Conservation (phyloP, 176 grass and related monocot genomes). For the Musa schizocarpa region DNA sequence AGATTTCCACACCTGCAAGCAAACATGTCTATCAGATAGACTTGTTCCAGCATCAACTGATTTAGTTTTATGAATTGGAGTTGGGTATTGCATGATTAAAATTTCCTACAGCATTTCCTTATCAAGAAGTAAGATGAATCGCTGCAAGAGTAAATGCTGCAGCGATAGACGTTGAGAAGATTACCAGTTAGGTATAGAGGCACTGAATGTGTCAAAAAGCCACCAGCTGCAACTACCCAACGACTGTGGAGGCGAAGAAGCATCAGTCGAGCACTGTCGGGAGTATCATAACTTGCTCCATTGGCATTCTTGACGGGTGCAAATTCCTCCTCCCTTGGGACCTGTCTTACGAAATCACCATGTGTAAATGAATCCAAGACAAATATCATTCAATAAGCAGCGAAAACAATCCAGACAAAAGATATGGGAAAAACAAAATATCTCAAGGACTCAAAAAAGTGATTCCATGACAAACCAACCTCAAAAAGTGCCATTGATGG, state of each 20-base stretch:
- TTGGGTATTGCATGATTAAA: no score
- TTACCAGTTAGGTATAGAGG: constrained; percentile 81
- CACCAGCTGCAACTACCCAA: constrained; percentile 89
- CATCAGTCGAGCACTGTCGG: constrained; percentile 67
- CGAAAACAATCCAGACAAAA: no score
- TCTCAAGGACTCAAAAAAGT: no score
- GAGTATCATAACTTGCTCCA: constrained; percentile 68
- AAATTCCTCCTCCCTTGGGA: constrained; percentile 89
- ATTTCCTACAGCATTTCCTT: no score
- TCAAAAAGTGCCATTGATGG: constrained; percentile 76
- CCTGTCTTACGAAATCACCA: constrained; percentile 27
- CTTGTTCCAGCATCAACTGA: background rate
- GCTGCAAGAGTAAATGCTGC: no score
- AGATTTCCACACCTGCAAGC: constrained; percentile 63
- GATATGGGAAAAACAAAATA: no score
- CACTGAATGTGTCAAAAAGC: constrained; percentile 82
- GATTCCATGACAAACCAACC: constrained; percentile 28
- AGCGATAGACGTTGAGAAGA: background rate
- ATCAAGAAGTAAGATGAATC: no score
- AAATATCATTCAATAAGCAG: no score
- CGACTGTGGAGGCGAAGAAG: constrained; percentile 84
- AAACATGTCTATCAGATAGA: background rate
- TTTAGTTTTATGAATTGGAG: no score
- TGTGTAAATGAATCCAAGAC: background rate
- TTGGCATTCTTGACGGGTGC: constrained; percentile 94